A percentile compares a stretch with the other conserved stretches of the same genome.
These are phyloP conservation scores for Dissophora ornata DNA, from an alignment of 192 early-diverging fungal genomes.

Conservation along the genomic window DNA sequence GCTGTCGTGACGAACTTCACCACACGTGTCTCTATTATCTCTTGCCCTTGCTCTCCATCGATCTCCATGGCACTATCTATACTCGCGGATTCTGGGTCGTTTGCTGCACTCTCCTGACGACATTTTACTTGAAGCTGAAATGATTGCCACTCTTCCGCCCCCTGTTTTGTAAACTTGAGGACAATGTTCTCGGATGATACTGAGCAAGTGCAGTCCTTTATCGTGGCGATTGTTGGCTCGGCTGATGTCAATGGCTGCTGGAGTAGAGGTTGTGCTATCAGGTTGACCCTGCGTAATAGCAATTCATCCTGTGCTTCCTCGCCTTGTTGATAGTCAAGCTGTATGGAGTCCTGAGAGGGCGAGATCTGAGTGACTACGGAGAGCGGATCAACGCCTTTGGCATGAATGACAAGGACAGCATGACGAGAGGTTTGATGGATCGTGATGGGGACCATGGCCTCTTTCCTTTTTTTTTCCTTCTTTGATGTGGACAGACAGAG, in stretches of 20 bases:
- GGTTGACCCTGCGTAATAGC: background rate
- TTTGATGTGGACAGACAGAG: background rate
- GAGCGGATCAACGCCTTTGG: slow-evolving; percentile 10
- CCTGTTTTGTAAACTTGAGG: slow-evolving; percentile 16
- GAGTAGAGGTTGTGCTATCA: slow-evolving; percentile 1
- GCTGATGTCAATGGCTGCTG: background rate
- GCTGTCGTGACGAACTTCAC: slow-evolving; percentile 19
- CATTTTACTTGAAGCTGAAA: slow-evolving; percentile 7
- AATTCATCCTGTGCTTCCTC: background rate
- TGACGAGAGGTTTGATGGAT: slow-evolving; percentile 39
- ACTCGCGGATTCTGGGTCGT: no score
- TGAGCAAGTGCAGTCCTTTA: slow-evolving; percentile 17
- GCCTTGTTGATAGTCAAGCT: slow-evolving; percentile 6
- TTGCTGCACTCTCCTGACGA: no score
- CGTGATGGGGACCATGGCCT: slow-evolving; percentile 6
- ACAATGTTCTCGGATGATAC: slow-evolving; percentile 26
- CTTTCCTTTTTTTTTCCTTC: background rate
- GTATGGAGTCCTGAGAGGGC: background rate
- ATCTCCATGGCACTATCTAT: background rate
- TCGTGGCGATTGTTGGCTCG: background rate
- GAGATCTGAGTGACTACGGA: slow-evolving; percentile 8
- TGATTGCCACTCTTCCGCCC: slow-evolving; percentile 25
- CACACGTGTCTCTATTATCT: background rate
- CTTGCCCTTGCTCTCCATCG: background rate
- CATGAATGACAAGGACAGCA: slow-evolving; percentile 34